These are phyloP conservation scores for Geosmithia morbida DNA, from an alignment of 2,329 filamentous ascomycete species.

Conservation along the genomic window DNA sequence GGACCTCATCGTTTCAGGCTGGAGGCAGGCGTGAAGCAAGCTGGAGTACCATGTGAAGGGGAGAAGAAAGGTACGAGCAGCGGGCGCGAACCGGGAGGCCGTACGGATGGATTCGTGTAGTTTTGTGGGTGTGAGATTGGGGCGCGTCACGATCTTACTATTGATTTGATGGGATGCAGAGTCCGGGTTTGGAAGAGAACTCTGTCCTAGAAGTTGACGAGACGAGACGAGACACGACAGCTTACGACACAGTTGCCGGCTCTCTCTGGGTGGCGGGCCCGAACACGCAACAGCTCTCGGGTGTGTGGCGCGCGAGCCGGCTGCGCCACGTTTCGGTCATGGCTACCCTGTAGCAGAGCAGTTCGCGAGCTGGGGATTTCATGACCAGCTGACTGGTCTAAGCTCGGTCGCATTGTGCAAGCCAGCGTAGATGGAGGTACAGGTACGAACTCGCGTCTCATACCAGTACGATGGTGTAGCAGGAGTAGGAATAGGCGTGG, in stretches of 20 bases:
- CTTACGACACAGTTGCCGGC: background rate
- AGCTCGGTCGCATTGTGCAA: too few species aligned
- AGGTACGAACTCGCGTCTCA: too few species aligned
- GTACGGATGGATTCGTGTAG: background rate
- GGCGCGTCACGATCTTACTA: background rate
- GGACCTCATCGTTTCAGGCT: constrained; percentile 38
- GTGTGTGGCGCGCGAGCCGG: background rate
- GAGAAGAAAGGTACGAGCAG: background rate
- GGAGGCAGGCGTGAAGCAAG: constrained; percentile 10
- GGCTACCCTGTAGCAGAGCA: background rate
- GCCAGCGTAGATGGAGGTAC: too few species aligned
- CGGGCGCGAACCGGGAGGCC: background rate
- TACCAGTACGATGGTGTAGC: too few species aligned
- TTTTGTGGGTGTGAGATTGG: background rate
- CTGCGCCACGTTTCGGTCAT: background rate
- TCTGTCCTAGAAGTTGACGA: background rate
- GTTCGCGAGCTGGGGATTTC: too few species aligned
- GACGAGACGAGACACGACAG: constrained; percentile 1
- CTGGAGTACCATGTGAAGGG: background rate
- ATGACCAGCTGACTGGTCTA: too few species aligned
- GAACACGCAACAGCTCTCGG: background rate
- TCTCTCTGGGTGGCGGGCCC: background rate
- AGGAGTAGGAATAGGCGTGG: too few species aligned
- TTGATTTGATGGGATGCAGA: background rate
- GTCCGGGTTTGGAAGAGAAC: background rate